phyloP scores from a whole-genome alignment of 148 eudicot species.

The Vaccinium macrocarpon region DNA sequence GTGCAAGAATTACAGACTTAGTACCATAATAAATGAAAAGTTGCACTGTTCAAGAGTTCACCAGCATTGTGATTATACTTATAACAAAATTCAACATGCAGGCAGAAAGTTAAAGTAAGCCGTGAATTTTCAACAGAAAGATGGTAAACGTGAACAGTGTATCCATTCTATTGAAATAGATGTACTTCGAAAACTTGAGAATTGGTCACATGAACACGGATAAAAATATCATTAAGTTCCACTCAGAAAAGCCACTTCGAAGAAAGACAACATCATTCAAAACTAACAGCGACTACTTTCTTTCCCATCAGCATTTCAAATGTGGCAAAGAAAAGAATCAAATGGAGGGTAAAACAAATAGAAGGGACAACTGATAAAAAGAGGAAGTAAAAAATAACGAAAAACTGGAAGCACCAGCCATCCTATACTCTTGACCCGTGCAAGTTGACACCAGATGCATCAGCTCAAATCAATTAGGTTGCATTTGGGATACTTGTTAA shows the following conservation, averaged over 20 bases:
- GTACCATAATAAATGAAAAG: background rate
- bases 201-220: background rate
- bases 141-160: background rate
- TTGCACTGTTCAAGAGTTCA: background rate
- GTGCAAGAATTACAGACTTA: background rate
- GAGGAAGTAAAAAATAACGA: background rate
- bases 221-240: background rate
- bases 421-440: background rate
- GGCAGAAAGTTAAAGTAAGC: background rate
- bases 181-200: background rate
- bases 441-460: background rate
- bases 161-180: background rate
- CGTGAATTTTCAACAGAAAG: background rate
- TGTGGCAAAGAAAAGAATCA: background rate
- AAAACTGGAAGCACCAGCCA: background rate
- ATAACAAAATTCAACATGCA: background rate
- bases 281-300: background rate
- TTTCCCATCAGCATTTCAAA: background rate
- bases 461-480: background rate
- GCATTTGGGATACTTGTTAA: background rate
- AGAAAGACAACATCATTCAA: constrained; percentile 3
- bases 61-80: background rate
- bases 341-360: background rate
- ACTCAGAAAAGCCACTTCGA: background rate
- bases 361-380: background rate